Evolutionary conservation across 192 early-diverging fungal species (phyloP).

Genomic region (Martensiomyces pterosporus): DNA sequence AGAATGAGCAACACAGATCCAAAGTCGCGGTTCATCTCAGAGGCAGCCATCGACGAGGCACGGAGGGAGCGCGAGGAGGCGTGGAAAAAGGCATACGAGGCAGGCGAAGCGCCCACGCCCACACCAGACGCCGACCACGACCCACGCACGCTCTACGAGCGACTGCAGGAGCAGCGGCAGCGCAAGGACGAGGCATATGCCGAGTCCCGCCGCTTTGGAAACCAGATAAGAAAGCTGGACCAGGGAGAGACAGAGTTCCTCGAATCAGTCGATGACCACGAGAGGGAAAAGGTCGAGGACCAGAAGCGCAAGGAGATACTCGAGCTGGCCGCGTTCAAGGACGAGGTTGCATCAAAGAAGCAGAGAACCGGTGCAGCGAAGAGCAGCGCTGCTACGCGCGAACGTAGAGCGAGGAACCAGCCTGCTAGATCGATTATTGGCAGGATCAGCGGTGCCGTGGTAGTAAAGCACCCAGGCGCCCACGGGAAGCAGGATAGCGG

Average conservation of each 20-base stretch:
- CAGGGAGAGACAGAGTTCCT: constrained; percentile 68
- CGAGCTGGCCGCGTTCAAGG: constrained; percentile 24
- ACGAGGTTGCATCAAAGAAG: constrained; percentile 21
- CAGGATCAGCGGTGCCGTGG: background rate
- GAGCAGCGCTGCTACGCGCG: no score
- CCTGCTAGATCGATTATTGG: background rate
- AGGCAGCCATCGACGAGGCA: constrained; percentile 27
- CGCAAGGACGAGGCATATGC: constrained; percentile 60
- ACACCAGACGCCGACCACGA: constrained; percentile 51
- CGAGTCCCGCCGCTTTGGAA: constrained; percentile 50
- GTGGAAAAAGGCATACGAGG: constrained; percentile 35
- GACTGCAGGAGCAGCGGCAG: constrained; percentile 65
- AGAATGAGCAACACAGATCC: constrained; percentile 17
- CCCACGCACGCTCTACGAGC: constrained; percentile 70
- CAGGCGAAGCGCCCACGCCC: background rate
- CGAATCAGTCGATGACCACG: constrained; percentile 51
- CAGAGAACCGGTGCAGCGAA: background rate
- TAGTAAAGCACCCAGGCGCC: no score
- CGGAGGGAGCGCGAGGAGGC: constrained; percentile 32
- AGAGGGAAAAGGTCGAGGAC: constrained; percentile 6
- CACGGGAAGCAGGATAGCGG: no score
- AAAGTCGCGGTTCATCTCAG: constrained; percentile 40
- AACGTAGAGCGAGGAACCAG: background rate
- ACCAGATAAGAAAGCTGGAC: constrained; percentile 62
- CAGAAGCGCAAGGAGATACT: constrained; percentile 11